Conservation (phyloP, 1,139 yeast species). For the Scheffersomyces insectosa region DNA sequence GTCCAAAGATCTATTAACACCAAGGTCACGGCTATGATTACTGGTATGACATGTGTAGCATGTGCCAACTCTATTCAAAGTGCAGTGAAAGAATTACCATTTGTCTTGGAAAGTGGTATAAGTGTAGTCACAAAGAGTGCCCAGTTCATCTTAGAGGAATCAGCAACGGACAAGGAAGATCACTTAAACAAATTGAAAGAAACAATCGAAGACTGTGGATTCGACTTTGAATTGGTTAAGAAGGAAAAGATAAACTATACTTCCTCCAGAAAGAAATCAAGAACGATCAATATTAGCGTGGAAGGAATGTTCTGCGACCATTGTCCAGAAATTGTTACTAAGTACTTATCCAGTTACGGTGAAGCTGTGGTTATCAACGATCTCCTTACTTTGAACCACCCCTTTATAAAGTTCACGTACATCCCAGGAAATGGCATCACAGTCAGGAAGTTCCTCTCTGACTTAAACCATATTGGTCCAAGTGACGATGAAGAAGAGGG, state of each 20-base stretch:
- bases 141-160: constrained; percentile 52
- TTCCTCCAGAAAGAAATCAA: constrained; percentile 44
- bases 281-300: constrained; percentile 59
- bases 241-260: constrained; percentile 45
- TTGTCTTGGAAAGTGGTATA: constrained; percentile 54
- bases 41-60: constrained; percentile 77
- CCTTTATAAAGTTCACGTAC: constrained; percentile 63
- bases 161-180: constrained; percentile 15
- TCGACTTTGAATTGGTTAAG: constrained; percentile 51
- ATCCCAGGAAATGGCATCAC: constrained; percentile 57
- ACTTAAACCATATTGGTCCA: constrained; percentile 47
- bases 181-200: constrained; percentile 43
- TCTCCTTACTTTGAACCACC: constrained; percentile 54
- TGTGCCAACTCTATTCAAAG: constrained; percentile 59
- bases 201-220: constrained; percentile 66
- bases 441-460: constrained; percentile 52
- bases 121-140: constrained; percentile 64
- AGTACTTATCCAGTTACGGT: constrained; percentile 53
- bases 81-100: constrained; percentile 52
- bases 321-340: constrained; percentile 61
- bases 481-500: constrained; percentile 17
- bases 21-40: constrained; percentile 60
- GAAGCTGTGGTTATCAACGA: constrained; percentile 58
- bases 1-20: constrained; percentile 48
- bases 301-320: constrained; percentile 71